Percentiles rank a stretch among this genome's conserved stretches.
These are phyloP conservation scores for Pseudodiploospora longispora DNA, from an alignment of 2,329 filamentous ascomycete species.

Conservation along the genomic window DNA sequence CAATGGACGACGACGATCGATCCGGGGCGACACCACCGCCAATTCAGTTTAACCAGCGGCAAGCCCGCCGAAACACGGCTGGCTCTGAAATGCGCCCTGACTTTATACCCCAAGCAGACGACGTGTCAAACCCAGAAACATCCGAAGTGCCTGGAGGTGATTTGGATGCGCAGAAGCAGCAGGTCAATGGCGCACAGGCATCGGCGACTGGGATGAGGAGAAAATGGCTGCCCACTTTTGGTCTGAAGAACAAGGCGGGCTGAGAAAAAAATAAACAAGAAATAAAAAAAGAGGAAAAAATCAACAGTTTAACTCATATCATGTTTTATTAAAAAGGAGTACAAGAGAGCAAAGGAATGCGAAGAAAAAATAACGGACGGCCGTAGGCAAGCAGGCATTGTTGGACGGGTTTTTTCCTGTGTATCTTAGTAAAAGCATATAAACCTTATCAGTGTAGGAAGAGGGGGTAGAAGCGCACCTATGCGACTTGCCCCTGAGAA, in stretches of 20 bases:
- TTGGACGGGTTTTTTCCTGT: too few species aligned
- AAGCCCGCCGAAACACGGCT: constrained; percentile 19
- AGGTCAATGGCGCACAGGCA: constrained; percentile 4
- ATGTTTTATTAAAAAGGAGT: too few species aligned
- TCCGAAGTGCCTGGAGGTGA: constrained; percentile 6
- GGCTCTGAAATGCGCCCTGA: constrained; percentile 14
- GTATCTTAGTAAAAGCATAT: too few species aligned
- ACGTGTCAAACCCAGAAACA: background rate
- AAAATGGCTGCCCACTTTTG: constrained; percentile 29
- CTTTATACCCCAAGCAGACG: constrained; percentile 7
- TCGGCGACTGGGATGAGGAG: constrained; percentile 21
- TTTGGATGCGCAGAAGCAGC: background rate
- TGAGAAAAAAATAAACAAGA: constrained; percentile 14
- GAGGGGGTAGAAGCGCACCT: too few species aligned
- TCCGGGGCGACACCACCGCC: constrained; percentile 48
- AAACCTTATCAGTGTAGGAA: too few species aligned
- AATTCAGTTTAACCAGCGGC: constrained; percentile 39
- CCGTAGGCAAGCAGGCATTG: too few species aligned
- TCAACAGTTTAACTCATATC: too few species aligned
- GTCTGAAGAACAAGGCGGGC: constrained; percentile 16
- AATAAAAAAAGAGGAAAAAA: constrained; percentile 7
- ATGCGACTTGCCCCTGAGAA: too few species aligned
- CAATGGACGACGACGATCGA: constrained; percentile 35
- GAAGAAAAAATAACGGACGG: too few species aligned
- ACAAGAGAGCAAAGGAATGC: too few species aligned